Percentiles rank a stretch among this genome's conserved stretches.
phyloP scores from a whole-genome alignment of 1,284 basidiomycete species.

The Ustilago nuda region DNA sequence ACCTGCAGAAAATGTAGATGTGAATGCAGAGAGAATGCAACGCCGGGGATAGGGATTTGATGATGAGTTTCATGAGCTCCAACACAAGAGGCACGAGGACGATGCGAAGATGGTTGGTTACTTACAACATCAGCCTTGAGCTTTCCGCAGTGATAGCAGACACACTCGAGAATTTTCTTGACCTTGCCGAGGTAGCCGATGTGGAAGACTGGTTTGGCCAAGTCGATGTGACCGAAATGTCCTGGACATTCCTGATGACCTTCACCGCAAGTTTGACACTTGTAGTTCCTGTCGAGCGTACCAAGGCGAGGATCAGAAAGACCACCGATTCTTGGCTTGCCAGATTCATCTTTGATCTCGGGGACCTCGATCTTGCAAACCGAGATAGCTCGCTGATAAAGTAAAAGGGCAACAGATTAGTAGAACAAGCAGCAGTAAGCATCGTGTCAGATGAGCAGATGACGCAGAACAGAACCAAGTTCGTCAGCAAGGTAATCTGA shows the following conservation, averaged over 20 bases:
- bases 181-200: slow-evolving; percentile 98
- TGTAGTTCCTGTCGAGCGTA: slow-evolving; percentile 97
- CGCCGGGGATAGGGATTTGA: neutral
- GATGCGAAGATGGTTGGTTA: neutral
- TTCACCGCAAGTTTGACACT: slow-evolving; percentile 98
- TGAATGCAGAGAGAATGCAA: neutral
- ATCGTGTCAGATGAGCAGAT: neutral
- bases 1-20: neutral
- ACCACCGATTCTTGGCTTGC: slow-evolving; percentile 88
- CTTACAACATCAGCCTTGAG: slow-evolving; percentile 82
- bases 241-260: slow-evolving; percentile 78
- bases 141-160: slow-evolving; percentile 98
- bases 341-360: slow-evolving; percentile 93
- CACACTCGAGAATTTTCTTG: slow-evolving; percentile 99
- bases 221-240: slow-evolving; percentile 98
- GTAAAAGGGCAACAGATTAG: neutral
- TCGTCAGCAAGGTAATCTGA: slow-evolving; percentile 20
- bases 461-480: slow-evolving; percentile 1
- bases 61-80: neutral
- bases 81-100: neutral
- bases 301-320: slow-evolving; percentile 98
- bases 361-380: slow-evolving; percentile 98
- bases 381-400: slow-evolving; percentile 85
- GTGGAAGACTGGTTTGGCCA: slow-evolving; percentile 94
- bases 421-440: neutral